These are phyloP conservation scores for Dillenia suffruticosa DNA, from an alignment of 164 flowering plant genomes.

Conservation along the genomic window DNA sequence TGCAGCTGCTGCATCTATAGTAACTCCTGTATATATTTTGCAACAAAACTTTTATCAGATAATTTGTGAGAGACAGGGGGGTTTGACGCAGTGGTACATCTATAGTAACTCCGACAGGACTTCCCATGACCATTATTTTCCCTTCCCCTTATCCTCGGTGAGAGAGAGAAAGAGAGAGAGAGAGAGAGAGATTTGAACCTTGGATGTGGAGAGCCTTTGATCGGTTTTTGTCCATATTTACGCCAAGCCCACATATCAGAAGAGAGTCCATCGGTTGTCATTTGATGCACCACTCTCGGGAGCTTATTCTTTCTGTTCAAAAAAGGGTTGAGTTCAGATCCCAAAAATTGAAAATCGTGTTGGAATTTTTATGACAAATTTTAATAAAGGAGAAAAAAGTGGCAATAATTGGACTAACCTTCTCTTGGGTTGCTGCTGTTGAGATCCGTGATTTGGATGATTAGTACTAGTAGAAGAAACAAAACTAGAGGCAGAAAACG, in stretches of 20 bases:
- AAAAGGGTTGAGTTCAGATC: not conserved
- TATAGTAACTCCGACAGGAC: no score
- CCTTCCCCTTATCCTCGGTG: no score
- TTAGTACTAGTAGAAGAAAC: no score
- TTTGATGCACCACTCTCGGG: constrained; percentile 36
- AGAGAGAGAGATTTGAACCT: constrained; percentile 23
- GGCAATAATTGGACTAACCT: no score
- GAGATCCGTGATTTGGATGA: no score
- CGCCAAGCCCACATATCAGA: constrained; percentile 65
- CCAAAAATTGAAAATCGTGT: not conserved
- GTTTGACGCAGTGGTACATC: no score
- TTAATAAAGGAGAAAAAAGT: not conserved
- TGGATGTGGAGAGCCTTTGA: constrained; percentile 63
- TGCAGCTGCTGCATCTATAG: constrained; percentile 53
- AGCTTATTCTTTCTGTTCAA: constrained; percentile 35
- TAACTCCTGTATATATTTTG: constrained; percentile 38
- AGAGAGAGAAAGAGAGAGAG: no score
- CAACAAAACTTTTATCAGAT: no score
- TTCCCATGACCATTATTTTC: no score
- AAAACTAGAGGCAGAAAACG: no score
- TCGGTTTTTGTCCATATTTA: constrained; percentile 64
- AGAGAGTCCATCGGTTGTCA: constrained; percentile 25
- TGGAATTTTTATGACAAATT: not conserved
- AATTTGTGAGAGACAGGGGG: no score
- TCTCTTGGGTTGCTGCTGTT: no score